Percentiles rank a stretch among this genome's conserved stretches.
phyloP scores from a whole-genome alignment of 2,329 filamentous ascomycete species.

The Alternaria burnsii region DNA sequence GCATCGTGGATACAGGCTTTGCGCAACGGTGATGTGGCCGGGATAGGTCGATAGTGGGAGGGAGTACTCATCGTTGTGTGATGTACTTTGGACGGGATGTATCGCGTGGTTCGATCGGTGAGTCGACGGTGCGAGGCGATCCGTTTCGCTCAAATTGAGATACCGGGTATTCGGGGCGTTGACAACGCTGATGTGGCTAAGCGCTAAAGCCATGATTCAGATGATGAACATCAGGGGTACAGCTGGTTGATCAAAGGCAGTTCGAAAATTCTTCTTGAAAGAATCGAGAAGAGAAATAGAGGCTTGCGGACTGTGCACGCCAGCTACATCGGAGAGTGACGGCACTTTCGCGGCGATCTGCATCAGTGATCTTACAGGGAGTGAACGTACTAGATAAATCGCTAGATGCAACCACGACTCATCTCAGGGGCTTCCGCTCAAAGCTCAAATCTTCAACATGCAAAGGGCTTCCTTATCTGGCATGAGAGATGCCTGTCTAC shows the following conservation, averaged over 20 bases:
- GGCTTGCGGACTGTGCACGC: background rate
- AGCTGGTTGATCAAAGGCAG: background rate
- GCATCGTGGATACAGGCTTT: background rate
- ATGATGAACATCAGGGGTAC: background rate
- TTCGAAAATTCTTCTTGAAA: background rate
- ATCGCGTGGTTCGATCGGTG: background rate
- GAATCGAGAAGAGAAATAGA: background rate
- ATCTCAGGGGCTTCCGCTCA: background rate
- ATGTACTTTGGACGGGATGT: background rate
- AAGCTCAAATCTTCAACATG: background rate
- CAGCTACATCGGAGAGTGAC: background rate
- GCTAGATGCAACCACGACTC: background rate
- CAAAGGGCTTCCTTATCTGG: background rate
- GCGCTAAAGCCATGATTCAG: background rate
- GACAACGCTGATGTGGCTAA: background rate
- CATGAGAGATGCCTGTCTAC: background rate
- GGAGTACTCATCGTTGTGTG: background rate
- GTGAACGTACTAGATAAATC: conserved; percentile 9
- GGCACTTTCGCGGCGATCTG: conserved; percentile 9
- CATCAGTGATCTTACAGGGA: conserved; percentile 9
- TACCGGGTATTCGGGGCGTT: background rate
- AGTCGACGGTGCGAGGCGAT: background rate
- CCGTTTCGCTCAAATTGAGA: background rate
- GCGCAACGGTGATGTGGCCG: background rate
- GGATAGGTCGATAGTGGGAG: background rate